Evolutionary conservation across 2,329 filamentous ascomycete genomes (phyloP).

Genomic region (Teratosphaeria viscida): DNA sequence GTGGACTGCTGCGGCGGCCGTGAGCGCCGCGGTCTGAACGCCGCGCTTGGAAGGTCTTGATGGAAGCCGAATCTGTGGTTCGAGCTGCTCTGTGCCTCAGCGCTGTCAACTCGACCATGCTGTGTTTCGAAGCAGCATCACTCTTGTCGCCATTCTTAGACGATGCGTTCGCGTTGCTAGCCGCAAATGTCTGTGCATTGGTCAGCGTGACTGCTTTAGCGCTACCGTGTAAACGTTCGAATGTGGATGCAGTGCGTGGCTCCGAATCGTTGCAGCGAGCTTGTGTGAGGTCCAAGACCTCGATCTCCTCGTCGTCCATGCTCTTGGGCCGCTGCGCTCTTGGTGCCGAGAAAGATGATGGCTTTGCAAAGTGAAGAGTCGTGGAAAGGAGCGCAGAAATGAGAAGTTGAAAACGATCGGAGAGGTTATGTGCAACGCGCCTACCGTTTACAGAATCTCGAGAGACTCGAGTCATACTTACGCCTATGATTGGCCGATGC

Average conservation of each 20-base stretch:
- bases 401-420: neutral
- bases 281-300: neutral
- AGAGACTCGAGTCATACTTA: neutral
- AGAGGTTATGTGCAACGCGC: neutral
- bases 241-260: neutral
- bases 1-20: neutral
- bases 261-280: neutral
- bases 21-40: neutral
- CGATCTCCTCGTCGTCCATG: neutral
- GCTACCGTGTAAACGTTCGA: neutral
- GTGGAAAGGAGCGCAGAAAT: neutral
- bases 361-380: neutral
- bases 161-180: neutral
- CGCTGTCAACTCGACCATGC: neutral
- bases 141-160: neutral
- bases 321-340: neutral
- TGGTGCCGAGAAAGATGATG: neutral
- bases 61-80: neutral
- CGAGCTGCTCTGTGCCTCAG: neutral
- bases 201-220: neutral
- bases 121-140: neutral
- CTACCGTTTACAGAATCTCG: neutral
- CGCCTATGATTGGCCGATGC: neutral
- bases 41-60: neutral
- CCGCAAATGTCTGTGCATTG: neutral